phyloP scores from a whole-genome alignment of 1,139 yeast species.

The Debaryomyces psychrophilus region DNA sequence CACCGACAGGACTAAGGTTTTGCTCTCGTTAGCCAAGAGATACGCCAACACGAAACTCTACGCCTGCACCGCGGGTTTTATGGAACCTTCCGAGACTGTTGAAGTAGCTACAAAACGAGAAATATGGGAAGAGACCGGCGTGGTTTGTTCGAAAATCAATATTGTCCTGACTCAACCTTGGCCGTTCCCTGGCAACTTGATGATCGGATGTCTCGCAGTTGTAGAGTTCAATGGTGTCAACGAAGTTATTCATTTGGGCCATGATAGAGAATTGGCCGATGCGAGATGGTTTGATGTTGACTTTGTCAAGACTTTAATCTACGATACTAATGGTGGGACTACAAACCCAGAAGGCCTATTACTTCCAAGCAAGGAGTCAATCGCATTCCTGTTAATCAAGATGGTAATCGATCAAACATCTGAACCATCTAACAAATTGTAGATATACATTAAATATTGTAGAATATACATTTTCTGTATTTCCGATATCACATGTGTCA shows the following conservation, averaged over 20 bases:
- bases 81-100: slow-evolving; percentile 92
- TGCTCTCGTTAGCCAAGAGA: slow-evolving; percentile 72
- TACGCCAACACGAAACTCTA: slow-evolving; percentile 57
- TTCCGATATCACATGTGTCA: slow-evolving; percentile 1
- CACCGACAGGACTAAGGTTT: slow-evolving; percentile 58
- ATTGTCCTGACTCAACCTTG: slow-evolving; percentile 84
- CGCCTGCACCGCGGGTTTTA: slow-evolving; percentile 90
- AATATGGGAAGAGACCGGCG: slow-evolving; percentile 96
- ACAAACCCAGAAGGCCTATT: slow-evolving; percentile 44
- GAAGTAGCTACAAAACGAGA: slow-evolving; percentile 89
- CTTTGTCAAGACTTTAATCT: slow-evolving; percentile 52
- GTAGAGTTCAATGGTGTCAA: slow-evolving; percentile 65
- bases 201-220: slow-evolving; percentile 88
- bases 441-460: slow-evolving; percentile 10
- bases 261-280: slow-evolving; percentile 82
- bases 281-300: slow-evolving; percentile 79
- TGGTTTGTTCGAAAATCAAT: slow-evolving; percentile 59
- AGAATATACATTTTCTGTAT: not conserved
- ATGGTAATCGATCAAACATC: slow-evolving; percentile 43
- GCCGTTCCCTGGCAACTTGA: slow-evolving; percentile 93
- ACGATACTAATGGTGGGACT: slow-evolving; percentile 26
- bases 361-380: slow-evolving; percentile 46
- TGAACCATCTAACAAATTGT: slow-evolving; percentile 10
- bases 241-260: slow-evolving; percentile 68
- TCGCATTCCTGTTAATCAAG: slow-evolving; percentile 47